Evolutionary conservation across 208 protist genomes (phyloP).

Genomic region (Trypanosoma congolense): DNA sequence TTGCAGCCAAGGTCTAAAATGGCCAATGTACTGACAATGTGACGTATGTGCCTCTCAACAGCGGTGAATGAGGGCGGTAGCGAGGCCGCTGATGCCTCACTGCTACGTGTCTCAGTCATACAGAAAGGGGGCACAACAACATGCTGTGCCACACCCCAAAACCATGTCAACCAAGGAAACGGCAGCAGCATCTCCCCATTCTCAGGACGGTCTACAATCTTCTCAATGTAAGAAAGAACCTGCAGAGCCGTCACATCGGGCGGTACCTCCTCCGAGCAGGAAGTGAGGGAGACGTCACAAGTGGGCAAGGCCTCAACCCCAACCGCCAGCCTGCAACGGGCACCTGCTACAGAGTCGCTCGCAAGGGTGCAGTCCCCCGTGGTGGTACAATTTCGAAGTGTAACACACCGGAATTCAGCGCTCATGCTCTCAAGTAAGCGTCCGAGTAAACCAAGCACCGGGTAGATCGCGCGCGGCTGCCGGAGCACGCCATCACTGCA

Average conservation of each 20-base stretch:
- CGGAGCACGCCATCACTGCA: constrained; percentile 5
- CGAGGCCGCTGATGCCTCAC: background rate
- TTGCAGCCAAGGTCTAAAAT: constrained; percentile 67
- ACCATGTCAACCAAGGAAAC: constrained; percentile 73
- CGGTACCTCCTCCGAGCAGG: constrained; percentile 28
- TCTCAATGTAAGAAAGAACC: constrained; percentile 73
- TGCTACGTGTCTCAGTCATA: no score
- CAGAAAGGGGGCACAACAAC: constrained; percentile 23
- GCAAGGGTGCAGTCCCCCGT: background rate
- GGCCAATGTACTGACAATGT: constrained; percentile 64
- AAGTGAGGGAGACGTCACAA: constrained; percentile 8
- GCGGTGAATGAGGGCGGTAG: background rate
- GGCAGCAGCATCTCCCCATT: constrained; percentile 61
- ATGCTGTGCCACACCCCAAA: constrained; percentile 58
- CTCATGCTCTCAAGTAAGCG: constrained; percentile 3
- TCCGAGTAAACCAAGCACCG: constrained; percentile 15
- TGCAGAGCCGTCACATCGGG: constrained; percentile 40
- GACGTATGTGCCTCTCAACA: constrained; percentile 46
- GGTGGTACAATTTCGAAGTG: no score
- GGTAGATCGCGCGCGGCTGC: constrained; percentile 22
- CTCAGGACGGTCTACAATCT: constrained; percentile 60
- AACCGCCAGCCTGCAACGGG: no score
- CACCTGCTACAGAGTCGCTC: no score
- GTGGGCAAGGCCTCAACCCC: background rate
- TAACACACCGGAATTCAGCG: no score